These are phyloP conservation scores for Calvatia gigantea DNA, from an alignment of 768 basidiomycete genomes.

Conservation along the genomic window DNA sequence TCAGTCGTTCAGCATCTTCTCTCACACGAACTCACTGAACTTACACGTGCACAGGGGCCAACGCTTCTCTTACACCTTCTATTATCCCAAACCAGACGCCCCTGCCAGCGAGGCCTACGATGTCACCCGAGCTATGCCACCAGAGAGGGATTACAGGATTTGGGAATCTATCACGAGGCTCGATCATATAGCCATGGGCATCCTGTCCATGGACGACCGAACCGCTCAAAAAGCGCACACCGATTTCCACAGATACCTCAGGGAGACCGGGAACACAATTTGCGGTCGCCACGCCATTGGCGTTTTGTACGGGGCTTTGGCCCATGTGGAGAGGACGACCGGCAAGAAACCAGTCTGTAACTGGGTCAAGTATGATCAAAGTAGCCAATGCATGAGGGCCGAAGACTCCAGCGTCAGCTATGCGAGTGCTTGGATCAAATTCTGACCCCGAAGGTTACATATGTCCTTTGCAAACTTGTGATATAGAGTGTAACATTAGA, in stretches of 20 bases:
- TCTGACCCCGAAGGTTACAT: slow-evolving; percentile 34
- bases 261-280: slow-evolving; percentile 86
- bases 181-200: slow-evolving; percentile 83
- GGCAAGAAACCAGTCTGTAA: slow-evolving; percentile 41
- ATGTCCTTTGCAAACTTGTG: background rate
- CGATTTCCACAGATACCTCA: slow-evolving; percentile 64
- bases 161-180: slow-evolving; percentile 78
- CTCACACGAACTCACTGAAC: background rate
- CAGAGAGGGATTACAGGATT: slow-evolving; percentile 59
- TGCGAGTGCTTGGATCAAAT: slow-evolving; percentile 80
- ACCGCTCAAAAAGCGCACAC: slow-evolving; percentile 53
- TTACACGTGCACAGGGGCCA: slow-evolving; percentile 53
- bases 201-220: slow-evolving; percentile 53
- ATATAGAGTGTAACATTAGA: slow-evolving; percentile 4
- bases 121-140: slow-evolving; percentile 42
- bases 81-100: slow-evolving; percentile 61
- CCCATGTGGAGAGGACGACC: slow-evolving; percentile 46
- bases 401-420: slow-evolving; percentile 94
- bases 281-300: slow-evolving; percentile 97
- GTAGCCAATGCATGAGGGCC: slow-evolving; percentile 64
- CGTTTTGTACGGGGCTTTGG: slow-evolving; percentile 78
- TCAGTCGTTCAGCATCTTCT: slow-evolving; percentile 27
- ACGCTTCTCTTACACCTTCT: slow-evolving; percentile 85
- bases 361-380: slow-evolving; percentile 95
- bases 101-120: slow-evolving; percentile 41